Conservation (phyloP, 768 basidiomycete species). For the Lentinus tigrinus region DNA sequence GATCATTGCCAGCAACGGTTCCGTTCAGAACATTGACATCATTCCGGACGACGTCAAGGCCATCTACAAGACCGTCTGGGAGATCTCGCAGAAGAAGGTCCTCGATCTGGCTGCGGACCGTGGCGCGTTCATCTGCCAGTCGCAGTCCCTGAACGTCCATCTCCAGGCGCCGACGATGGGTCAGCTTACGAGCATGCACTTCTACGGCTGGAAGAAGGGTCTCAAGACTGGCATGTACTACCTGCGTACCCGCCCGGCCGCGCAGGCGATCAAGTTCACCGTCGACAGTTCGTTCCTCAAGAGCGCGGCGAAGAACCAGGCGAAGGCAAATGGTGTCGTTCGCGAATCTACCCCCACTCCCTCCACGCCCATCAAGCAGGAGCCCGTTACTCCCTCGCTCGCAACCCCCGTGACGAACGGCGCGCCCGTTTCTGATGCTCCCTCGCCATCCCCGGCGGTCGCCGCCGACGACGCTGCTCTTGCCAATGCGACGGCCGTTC, state of each 20-base stretch:
- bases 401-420: conserved; percentile 15
- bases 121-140: conserved; percentile 96
- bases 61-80: conserved; percentile 99
- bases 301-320: conserved; percentile 38
- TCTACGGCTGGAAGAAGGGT: conserved; percentile 99
- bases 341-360: not conserved
- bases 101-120: conserved; percentile 99
- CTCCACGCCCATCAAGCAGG: conserved; percentile 19
- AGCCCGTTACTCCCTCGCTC: conserved; percentile 14
- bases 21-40: conserved; percentile 79
- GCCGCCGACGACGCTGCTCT: conserved; percentile 9
- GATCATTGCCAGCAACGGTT: conserved; percentile 96
- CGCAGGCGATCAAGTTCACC: conserved; percentile 97
- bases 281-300: conserved; percentile 81
- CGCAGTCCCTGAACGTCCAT: conserved; percentile 93
- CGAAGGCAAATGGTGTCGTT: not conserved
- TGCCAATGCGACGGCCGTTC: conserved; percentile 27
- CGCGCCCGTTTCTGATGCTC: conserved; percentile 21
- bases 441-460: conserved; percentile 28
- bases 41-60: conserved; percentile 93
- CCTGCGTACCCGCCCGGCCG: conserved; percentile 90
- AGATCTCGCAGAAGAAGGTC: conserved; percentile 97
- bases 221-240: conserved; percentile 99
- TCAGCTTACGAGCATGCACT: conserved; percentile 95
- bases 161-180: conserved; percentile 85